Evolutionary conservation across 78 protist species (phyloP), one percentile per base, ranked within the genome.

Genomic region (Thecamonas trahens): DNA sequence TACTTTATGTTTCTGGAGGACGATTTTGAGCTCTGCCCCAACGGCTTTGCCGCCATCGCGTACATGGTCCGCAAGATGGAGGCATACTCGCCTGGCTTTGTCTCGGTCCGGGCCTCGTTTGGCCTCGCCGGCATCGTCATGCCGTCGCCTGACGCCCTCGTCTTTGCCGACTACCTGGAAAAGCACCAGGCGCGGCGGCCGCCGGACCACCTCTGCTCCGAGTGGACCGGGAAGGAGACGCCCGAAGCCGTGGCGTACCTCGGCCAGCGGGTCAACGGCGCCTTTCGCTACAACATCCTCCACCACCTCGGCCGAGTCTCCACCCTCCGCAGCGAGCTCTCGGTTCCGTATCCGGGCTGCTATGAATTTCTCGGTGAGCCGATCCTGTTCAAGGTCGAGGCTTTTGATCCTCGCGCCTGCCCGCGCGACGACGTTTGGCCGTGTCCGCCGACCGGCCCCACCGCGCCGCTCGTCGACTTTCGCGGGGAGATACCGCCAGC

Each of bases 371-470:
- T 74, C 40, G 24, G 64, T 1, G 59, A 7, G 57, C 72, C 73
- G 26, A 52, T 34, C 42, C n/a, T 53, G 32, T 74, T 74, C 59
- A 44, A 7, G 38, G 72, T 66, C 9, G 80, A 74, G 42, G 72
- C 72, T 3, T 74, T 67, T 22, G 6, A 38, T 39, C 59, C 39
- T 13, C 0, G 9, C 11, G 52, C 64, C 3, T 74, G 80, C 37
- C 74, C 80, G 8, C 7, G 44, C 32, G 80, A 74, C 35, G 80
- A 74, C 58, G 24, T 74, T 24, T 65, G 70, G 78, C 78, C 78
- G n/a, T 65, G 70, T 17, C 52, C 6, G 22, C 6, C 47, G 11
- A 6, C 47, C 11, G 47, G 22, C 11, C 22, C 47, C 6, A 42
- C 47, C 47, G 47, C 47, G 11, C 22, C 47, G 11, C 47, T n/a